Conservation (phyloP, 23 red algal species). For the Gracilaria domingensis region DNA sequence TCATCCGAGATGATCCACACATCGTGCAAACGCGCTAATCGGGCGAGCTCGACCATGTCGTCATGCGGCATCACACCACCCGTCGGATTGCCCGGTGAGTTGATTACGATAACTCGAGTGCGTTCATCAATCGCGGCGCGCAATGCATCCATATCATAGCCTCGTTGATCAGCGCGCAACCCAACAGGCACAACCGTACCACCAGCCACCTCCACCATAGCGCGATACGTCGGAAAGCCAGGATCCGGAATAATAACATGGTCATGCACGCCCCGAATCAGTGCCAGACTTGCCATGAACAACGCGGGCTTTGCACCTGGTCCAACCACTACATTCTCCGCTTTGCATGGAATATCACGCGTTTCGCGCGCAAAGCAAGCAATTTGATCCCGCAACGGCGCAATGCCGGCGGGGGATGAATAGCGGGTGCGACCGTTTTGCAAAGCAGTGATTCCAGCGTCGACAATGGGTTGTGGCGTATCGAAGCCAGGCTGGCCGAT, state of each 20-base stretch:
- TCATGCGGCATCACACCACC: slow-evolving; percentile 76
- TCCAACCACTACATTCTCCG: slow-evolving; percentile 87
- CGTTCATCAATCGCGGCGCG: slow-evolving; percentile 30
- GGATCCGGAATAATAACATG: slow-evolving; percentile 93
- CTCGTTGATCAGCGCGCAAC: slow-evolving; percentile 47
- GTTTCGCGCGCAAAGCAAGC: slow-evolving; percentile 47
- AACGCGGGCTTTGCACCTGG: slow-evolving; percentile 96
- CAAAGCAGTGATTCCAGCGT: slow-evolving; percentile 71
- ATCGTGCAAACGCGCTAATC: slow-evolving; percentile 54
- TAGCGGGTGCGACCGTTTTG: slow-evolving; percentile 85
- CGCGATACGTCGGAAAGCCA: slow-evolving; percentile 93
- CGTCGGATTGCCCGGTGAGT: slow-evolving; percentile 97
- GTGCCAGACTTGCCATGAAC: slow-evolving; percentile 73
- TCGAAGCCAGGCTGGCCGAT: slow-evolving; percentile 93
- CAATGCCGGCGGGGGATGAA: slow-evolving; percentile 74
- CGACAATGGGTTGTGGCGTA: slow-evolving; percentile 77
- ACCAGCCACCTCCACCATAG: slow-evolving; percentile 77
- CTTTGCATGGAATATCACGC: slow-evolving; percentile 34
- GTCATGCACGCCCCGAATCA: slow-evolving; percentile 77
- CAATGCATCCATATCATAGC: slow-evolving; percentile 76
- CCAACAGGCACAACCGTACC: slow-evolving; percentile 68
- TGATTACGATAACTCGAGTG: slow-evolving; percentile 80
- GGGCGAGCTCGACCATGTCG: slow-evolving; percentile 54
- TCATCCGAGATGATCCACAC: slow-evolving; percentile 92
- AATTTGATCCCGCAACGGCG: slow-evolving; percentile 76